A percentile compares a stretch with the other conserved stretches of the same genome.
Evolutionary conservation across 441 rosid genomes (phyloP).

Genomic region (Pelargonium myrrhifolium): DNA sequence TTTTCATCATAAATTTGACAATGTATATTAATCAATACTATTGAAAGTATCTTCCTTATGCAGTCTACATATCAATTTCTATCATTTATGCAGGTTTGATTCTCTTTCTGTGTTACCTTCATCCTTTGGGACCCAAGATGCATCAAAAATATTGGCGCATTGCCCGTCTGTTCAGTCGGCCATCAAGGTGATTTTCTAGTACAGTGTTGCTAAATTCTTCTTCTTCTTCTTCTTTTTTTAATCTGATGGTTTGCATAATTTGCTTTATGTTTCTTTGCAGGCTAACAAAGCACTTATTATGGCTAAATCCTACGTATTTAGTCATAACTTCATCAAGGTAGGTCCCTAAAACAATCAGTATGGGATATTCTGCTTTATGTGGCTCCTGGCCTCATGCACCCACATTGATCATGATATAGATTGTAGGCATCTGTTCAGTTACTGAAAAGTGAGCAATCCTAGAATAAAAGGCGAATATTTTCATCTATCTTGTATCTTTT

Average conservation of each 20-base stretch:
- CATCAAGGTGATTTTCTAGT: constrained; percentile 51
- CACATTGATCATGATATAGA: background rate
- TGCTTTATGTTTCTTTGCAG: constrained; percentile 37
- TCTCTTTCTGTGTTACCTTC: constrained; percentile 74
- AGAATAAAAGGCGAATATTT: background rate
- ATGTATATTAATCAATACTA: background rate
- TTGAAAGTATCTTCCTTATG: background rate
- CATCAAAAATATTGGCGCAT: constrained; percentile 62
- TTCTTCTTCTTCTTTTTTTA: no score
- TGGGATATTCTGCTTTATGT: no score
- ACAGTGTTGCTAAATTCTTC: constrained; percentile 2
- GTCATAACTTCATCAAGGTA: constrained; percentile 82
- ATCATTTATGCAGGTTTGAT: constrained; percentile 64
- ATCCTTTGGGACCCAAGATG: constrained; percentile 69
- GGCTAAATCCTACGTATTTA: constrained; percentile 68
- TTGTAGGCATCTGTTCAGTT: no score
- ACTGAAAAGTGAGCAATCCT: no score
- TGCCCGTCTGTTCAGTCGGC: constrained; percentile 69
- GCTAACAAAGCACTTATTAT: constrained; percentile 60
- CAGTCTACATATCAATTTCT: background rate
- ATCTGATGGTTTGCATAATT: constrained; percentile 16
- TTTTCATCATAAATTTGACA: background rate
- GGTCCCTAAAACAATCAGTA: background rate
- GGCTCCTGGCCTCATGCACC: background rate
- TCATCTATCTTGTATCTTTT: background rate